phyloP scores from a whole-genome alignment of 768 basidiomycete genomes.

The Lentinula boryana region DNA sequence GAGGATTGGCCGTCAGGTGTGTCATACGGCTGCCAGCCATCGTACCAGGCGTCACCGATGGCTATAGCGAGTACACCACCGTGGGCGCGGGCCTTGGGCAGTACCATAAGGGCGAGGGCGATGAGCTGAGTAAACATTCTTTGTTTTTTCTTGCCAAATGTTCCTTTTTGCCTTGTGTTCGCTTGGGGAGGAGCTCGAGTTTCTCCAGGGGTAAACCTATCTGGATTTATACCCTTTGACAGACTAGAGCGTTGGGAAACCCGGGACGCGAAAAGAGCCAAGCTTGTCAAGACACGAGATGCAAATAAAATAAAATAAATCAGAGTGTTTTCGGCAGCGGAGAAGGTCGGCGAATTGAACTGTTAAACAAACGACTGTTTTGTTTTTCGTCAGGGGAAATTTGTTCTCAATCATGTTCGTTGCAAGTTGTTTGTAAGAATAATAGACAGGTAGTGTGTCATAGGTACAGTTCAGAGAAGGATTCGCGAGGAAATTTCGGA shows the following conservation, averaged over 20 bases:
- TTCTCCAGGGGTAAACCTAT: not conserved
- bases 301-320: no score
- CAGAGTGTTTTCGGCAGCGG: no score
- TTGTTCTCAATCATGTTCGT: not conserved
- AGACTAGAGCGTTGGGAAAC: not conserved
- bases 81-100: conserved; percentile 31
- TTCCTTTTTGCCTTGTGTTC: not conserved
- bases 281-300: no score
- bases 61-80: conserved; percentile 38
- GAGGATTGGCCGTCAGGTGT: conserved; percentile 32
- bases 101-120: conserved; percentile 17
- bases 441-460: not conserved
- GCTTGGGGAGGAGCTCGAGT: not conserved
- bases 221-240: not conserved
- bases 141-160: not conserved
- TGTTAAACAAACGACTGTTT: no score
- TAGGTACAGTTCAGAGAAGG: not conserved
- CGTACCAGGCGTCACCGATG: conserved; percentile 31
- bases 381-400: not conserved
- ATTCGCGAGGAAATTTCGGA: not conserved
- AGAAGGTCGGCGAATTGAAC: no score
- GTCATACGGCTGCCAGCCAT: conserved; percentile 40
- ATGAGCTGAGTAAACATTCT: conserved; percentile 6
- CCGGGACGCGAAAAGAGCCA: no score
- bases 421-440: not conserved